Evolutionary conservation across 1,284 basidiomycete species (phyloP).

Genomic region (Rhodotorula glutinis): DNA sequence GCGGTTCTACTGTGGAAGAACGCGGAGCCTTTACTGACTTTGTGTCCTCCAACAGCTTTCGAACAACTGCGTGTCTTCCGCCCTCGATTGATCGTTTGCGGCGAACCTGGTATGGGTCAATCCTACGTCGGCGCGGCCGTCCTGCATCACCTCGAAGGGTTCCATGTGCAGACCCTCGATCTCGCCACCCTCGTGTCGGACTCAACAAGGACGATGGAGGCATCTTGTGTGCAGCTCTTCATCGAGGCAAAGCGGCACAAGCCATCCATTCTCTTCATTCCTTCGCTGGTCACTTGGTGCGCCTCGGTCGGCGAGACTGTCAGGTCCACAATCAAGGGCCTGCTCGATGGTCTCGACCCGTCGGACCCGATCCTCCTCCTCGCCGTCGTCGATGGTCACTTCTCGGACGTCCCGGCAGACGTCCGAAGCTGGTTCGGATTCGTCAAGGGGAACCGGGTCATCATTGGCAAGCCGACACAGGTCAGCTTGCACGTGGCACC

Average conservation of each 20-base stretch:
- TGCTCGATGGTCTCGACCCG: conserved; percentile 84
- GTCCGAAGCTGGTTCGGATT: conserved; percentile 89
- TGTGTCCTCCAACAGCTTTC: conserved; percentile 62
- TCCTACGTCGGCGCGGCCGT: conserved; percentile 82
- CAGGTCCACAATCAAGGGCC: conserved; percentile 76
- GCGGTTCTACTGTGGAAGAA: too few relatives aligned
- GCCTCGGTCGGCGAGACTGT: conserved; percentile 78
- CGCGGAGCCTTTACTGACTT: too few relatives aligned
- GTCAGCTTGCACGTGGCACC: conserved; percentile 41
- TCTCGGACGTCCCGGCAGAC: conserved; percentile 70
- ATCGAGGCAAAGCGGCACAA: conserved; percentile 96
- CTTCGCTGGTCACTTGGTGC: conserved; percentile 82
- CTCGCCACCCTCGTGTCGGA: conserved; percentile 85
- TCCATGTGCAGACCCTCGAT: conserved; percentile 90
- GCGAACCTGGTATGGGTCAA: conserved; percentile 84
- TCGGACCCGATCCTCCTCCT: conserved; percentile 90
- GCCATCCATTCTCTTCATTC: conserved; percentile 92
- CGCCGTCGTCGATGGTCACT: conserved; percentile 76
- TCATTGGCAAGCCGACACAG: conserved; percentile 57
- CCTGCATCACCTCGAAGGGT: conserved; percentile 91
- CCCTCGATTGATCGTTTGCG: conserved; percentile 82
- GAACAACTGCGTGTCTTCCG: conserved; percentile 86
- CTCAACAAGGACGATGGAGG: conserved; percentile 82
- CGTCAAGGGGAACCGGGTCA: conserved; percentile 69
- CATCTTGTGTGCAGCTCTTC: conserved; percentile 92